Conservation (phyloP, 2,329 filamentous ascomycete species). For the Colletotrichum incanum region DNA sequence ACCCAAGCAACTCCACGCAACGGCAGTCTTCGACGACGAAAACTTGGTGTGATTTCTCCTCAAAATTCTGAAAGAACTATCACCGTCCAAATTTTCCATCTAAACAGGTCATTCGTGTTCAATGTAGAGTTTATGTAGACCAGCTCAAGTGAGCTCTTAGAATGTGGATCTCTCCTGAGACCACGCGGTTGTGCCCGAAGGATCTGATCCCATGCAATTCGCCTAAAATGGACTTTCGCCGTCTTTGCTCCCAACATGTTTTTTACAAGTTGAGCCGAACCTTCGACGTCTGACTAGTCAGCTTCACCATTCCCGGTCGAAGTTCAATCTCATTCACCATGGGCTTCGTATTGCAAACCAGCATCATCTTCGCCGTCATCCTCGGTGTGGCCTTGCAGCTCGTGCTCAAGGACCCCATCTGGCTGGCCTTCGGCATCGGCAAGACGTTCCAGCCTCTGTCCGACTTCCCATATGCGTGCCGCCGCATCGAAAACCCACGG, state of each 20-base stretch:
- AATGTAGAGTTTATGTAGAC: neutral
- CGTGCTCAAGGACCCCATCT: constrained; percentile 44
- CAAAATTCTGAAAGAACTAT: neutral
- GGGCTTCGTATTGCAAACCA: constrained; percentile 32
- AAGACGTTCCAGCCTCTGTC: constrained; percentile 47
- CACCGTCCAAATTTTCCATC: neutral
- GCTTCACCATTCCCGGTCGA: too few species aligned
- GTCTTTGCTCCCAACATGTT: neutral
- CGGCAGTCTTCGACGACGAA: too few species aligned
- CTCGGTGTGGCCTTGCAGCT: constrained; percentile 44
- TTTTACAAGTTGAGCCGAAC: neutral
- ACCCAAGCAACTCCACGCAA: neutral
- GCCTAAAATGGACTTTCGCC: neutral
- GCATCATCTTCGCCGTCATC: constrained; percentile 40
- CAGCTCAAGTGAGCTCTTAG: neutral
- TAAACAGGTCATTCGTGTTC: neutral
- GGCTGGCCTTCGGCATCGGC: constrained; percentile 46
- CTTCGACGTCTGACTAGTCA: neutral
- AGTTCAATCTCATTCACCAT: neutral
- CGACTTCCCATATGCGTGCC: constrained; percentile 51
- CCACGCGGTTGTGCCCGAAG: neutral
- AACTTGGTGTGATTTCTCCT: too few species aligned
- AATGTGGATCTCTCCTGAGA: neutral
- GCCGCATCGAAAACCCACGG: constrained; percentile 47
- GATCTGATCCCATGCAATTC: constrained; percentile 5